Base-by-base conservation (phyloP, 345 rosid genomes). In the Ceriops zippeliana region DNA sequence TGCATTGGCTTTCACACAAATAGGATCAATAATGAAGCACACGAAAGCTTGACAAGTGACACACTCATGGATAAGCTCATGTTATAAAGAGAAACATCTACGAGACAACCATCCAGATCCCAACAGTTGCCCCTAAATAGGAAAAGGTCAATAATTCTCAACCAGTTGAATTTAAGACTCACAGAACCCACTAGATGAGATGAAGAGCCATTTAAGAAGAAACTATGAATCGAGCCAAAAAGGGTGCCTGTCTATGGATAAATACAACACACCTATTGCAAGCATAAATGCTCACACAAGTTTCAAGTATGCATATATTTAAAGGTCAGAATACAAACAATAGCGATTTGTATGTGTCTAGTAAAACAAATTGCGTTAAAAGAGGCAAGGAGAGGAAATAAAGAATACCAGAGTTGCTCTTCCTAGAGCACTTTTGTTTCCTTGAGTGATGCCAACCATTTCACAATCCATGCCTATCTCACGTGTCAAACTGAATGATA, bases 381-480 rank as follows among this genome's bases (percentile, higher is more conserved):
- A 58, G 60, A 26, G 19, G 15, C 17, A 26, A 27, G 53, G 21
- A 42, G 64, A 59, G 22, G 37, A 78, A 76, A 8, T 35, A 34
- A 61, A 5, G 35, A 17, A 58, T 88, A 95, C 99, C 97, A 91
- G 70, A 26, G 96, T 79, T 69, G 91, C 88, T 68, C 99, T 83
- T 83, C 97, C 99, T 58, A 95, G 96, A 58, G 99, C 99, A 35
- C 97, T 91, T 79, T 82, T 90, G 70, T 85, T 95, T 82, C 91
- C 96, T 76, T 81, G 91, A 70, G 89, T 80, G 15, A 91, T 86
- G 64, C 99, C 99, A 77, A 95, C 99, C 99, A 95, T 91, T 83
- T 95, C 99, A 27, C 99, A 95, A 67, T 95, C 97, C 91, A 95
- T 90, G 54, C 92, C 99, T 62, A 95, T 76, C 63, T 66, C 93